Conservation (phyloP, 306 rosid genomes). For the Trifolium dubium region DNA sequence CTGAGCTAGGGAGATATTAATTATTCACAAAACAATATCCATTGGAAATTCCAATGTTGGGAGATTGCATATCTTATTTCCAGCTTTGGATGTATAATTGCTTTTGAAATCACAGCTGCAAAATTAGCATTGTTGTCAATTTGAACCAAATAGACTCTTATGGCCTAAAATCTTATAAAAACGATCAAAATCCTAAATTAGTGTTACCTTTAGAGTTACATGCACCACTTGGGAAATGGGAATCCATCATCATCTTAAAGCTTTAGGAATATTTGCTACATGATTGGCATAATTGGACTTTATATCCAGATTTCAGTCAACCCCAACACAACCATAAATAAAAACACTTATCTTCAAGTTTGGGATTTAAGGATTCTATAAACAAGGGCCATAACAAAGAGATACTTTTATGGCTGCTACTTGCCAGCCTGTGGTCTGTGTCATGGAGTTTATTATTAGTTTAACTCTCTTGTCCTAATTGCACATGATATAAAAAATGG, state of each 20-base stretch:
- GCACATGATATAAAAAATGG: not conserved
- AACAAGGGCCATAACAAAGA: conserved; percentile 27
- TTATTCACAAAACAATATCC: not conserved
- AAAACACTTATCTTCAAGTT: not conserved
- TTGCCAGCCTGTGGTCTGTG: no score
- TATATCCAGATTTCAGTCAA: not conserved
- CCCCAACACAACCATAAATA: not conserved
- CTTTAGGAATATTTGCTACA: not conserved
- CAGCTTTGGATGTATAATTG: not conserved
- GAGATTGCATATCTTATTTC: not conserved
- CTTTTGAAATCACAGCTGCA: not conserved
- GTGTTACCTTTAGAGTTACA: not conserved
- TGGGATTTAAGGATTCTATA: not conserved
- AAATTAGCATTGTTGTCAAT: not conserved
- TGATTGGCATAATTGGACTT: conserved; percentile 12
- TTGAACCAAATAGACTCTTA: not conserved
- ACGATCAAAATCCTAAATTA: not conserved
- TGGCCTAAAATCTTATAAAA: not conserved
- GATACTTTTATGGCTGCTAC: no score
- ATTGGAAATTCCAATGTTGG: conserved; percentile 14
- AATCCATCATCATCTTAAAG: conserved; percentile 26
- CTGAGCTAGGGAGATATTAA: no score
- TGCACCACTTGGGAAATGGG: conserved; percentile 34
- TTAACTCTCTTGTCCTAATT: no score
- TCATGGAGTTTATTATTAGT: no score